Conservation (phyloP, 192 early-diverging fungal genomes). For the Ambispora gerdemannii region DNA sequence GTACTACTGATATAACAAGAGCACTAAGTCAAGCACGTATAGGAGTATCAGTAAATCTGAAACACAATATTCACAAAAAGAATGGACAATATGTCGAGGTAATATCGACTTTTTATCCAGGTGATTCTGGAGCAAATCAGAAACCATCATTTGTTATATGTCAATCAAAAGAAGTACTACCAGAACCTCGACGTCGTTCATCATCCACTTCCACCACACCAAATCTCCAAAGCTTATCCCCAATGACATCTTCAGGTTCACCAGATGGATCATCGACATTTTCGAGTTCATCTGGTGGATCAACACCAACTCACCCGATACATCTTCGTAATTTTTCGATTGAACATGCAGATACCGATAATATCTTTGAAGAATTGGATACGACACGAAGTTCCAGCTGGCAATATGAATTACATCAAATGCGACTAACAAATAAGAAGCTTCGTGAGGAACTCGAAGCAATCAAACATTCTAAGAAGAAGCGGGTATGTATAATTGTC, state of each 20-base stretch:
- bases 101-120: conserved; percentile 41
- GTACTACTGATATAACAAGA: conserved; percentile 42
- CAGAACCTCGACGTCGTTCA: conserved; percentile 19
- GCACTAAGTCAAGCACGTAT: conserved; percentile 37
- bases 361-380: conserved; percentile 47
- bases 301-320: conserved; percentile 17
- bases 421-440: conserved; percentile 54
- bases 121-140: conserved; percentile 29
- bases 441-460: conserved; percentile 54
- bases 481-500: conserved; percentile 17
- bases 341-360: conserved; percentile 32
- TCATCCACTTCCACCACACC: background rate
- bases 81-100: conserved; percentile 42
- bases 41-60: conserved; percentile 38
- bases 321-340: conserved; percentile 23
- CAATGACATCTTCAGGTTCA: conserved; percentile 4
- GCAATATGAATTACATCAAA: conserved; percentile 65
- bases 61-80: conserved; percentile 38
- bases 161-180: conserved; percentile 26
- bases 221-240: background rate
- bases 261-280: background rate
- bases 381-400: conserved; percentile 48
- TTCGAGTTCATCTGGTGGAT: conserved; percentile 17
- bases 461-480: conserved; percentile 36
- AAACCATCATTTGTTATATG: conserved; percentile 36